A percentile compares a stretch with the other conserved stretches of the same genome.
Evolutionary conservation across 192 early-diverging fungal genomes (phyloP).

Genomic region (Coemansia javaensis): DNA sequence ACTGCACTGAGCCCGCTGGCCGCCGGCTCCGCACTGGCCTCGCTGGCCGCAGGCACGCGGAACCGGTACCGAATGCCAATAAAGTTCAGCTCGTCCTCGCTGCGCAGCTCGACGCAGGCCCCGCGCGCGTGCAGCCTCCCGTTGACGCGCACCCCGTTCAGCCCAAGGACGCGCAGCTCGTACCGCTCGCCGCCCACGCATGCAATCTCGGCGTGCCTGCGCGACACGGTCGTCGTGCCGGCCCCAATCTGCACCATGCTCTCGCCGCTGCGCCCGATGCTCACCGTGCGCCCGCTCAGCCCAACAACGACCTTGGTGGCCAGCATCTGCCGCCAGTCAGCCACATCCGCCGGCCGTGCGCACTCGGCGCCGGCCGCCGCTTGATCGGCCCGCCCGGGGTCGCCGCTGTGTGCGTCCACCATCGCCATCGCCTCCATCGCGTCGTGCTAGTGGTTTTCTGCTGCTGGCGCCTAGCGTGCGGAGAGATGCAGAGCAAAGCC

Average conservation of each 20-base stretch:
- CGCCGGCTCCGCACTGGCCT: background rate
- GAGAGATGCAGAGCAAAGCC: too few species aligned
- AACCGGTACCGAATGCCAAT: constrained; percentile 48
- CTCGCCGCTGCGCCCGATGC: constrained; percentile 41
- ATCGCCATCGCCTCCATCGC: too few species aligned
- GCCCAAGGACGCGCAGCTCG: constrained; percentile 28
- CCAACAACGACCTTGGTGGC: constrained; percentile 32
- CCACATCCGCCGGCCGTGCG: background rate
- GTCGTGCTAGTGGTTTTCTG: too few species aligned
- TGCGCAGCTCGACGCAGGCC: constrained; percentile 14
- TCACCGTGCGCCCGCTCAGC: constrained; percentile 18
- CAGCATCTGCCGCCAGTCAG: constrained; percentile 27
- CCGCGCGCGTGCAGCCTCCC: constrained; percentile 20
- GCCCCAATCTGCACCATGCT: constrained; percentile 39
- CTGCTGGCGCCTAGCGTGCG: too few species aligned
- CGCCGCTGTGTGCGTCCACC: too few species aligned
- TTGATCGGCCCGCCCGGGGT: too few species aligned
- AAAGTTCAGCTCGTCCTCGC: constrained; percentile 47
- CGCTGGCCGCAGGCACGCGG: constrained; percentile 10
- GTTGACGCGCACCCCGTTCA: constrained; percentile 50
- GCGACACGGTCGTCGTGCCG: constrained; percentile 38
- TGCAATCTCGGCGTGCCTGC: constrained; percentile 35
- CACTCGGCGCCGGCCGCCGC: too few species aligned
- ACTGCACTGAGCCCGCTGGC: too few species aligned
- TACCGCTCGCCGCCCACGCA: constrained; percentile 10